phyloP scores from a whole-genome alignment of 1,139 yeast species.

The Scheffersomyces parashehatae region DNA sequence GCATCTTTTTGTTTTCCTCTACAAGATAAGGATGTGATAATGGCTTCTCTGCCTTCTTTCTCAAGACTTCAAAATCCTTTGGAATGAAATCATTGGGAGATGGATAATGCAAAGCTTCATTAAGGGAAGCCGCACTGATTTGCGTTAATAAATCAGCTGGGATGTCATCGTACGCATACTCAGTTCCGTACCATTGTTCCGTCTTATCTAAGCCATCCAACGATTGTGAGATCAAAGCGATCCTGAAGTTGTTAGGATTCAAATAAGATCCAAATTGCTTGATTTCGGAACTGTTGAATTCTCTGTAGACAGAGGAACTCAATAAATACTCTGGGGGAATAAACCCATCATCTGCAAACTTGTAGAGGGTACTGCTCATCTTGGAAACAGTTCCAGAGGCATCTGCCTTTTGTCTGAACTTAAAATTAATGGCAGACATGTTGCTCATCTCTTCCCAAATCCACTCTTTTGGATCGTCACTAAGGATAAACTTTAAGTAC shows the following conservation, averaged over 20 bases:
- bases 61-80: constrained; percentile 63
- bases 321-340: constrained; percentile 68
- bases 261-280: constrained; percentile 52
- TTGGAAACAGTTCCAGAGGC: constrained; percentile 63
- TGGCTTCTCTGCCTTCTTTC: constrained; percentile 34
- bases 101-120: constrained; percentile 60
- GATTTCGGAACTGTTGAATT: constrained; percentile 59
- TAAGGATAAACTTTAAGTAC: constrained; percentile 60
- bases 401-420: constrained; percentile 64
- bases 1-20: constrained; percentile 32
- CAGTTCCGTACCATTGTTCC: constrained; percentile 93
- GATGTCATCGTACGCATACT: constrained; percentile 55
- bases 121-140: constrained; percentile 33
- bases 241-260: constrained; percentile 60
- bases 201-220: constrained; percentile 37
- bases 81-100: constrained; percentile 77
- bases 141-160: constrained; percentile 35
- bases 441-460: constrained; percentile 51
- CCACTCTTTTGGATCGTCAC: constrained; percentile 59
- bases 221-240: constrained; percentile 55
- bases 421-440: constrained; percentile 54
- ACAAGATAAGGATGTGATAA: constrained; percentile 39
- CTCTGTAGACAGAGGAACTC: constrained; percentile 56
- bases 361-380: constrained; percentile 46
- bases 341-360: constrained; percentile 33